These are phyloP conservation scores for Ehretia macrophylla DNA, from an alignment of 257 asterid genomes.

Conservation along the genomic window DNA sequence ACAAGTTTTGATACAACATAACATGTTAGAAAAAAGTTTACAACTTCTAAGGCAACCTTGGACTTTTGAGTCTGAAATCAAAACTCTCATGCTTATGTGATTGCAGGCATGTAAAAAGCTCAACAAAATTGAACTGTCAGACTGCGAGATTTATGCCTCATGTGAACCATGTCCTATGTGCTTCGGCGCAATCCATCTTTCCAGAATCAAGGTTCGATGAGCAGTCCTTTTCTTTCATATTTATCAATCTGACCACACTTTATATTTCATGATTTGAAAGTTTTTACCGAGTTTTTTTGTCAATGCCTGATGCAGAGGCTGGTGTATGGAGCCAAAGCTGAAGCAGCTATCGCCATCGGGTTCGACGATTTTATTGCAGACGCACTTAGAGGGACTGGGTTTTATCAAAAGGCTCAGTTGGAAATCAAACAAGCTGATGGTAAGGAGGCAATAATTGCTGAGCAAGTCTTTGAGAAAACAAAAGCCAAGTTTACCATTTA, in stretches of 20 bases:
- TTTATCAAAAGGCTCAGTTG: conserved; percentile 78
- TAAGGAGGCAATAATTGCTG: conserved; percentile 64
- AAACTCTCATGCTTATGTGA: too few relatives aligned
- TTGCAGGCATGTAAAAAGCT: conserved; percentile 96
- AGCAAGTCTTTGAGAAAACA: conserved; percentile 95
- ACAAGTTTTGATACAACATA: too few relatives aligned
- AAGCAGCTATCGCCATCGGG: conserved; percentile 95
- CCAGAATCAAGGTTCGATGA: conserved; percentile 79
- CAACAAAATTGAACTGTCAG: conserved; percentile 80
- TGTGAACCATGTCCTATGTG: conserved; percentile 99
- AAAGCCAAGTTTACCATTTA: conserved; percentile 81
- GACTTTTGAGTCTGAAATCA: too few relatives aligned
- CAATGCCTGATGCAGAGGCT: conserved; percentile 51
- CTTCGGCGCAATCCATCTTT: conserved; percentile 97
- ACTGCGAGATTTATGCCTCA: conserved; percentile 95
- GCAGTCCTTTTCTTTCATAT: conserved; percentile 35
- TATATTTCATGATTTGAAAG: neutral
- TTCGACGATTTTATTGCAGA: conserved; percentile 96
- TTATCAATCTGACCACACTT: neutral
- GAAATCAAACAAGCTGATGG: conserved; percentile 92
- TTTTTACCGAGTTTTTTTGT: neutral
- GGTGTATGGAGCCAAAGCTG: conserved; percentile 98
- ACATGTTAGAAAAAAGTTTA: too few relatives aligned
- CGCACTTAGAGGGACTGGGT: conserved; percentile 91
- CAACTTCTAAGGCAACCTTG: too few relatives aligned